Percentiles rank a stretch among this genome's conserved stretches.
Conservation (phyloP, 2,329 filamentous ascomycete genomes). For the Cladorrhinum sp. region DNA sequence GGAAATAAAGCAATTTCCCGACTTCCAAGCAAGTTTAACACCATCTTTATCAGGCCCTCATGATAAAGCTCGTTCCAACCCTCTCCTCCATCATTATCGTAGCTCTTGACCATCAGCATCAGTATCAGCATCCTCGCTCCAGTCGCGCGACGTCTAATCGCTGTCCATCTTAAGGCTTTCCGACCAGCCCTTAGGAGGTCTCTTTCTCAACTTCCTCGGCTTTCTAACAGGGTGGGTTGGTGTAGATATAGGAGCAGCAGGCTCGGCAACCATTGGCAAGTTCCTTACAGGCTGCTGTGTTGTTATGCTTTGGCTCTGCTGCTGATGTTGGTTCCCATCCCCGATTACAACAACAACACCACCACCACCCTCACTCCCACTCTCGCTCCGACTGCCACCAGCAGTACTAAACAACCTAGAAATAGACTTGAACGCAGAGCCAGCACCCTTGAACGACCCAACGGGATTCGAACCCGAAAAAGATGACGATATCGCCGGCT, state of each 20-base stretch:
- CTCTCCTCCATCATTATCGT: neutral
- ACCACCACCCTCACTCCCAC: neutral
- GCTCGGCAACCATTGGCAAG: neutral
- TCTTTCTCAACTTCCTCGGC: constrained; percentile 45
- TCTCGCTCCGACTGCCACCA: neutral
- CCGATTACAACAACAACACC: no score
- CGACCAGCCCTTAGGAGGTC: constrained; percentile 32
- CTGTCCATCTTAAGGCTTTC: constrained; percentile 28
- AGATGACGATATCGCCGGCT: constrained; percentile 6
- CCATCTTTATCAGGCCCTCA: no score
- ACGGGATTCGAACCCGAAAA: neutral
- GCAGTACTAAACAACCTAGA: neutral
- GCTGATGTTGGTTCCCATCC: neutral
- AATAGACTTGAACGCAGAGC: neutral
- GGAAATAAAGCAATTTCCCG: no score
- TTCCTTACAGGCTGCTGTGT: neutral
- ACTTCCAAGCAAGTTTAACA: neutral
- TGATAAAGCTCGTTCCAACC: no score
- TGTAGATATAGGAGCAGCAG: neutral
- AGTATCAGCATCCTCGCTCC: neutral
- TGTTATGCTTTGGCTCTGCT: neutral
- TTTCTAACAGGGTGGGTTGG: constrained; percentile 18
- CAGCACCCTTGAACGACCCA: neutral
- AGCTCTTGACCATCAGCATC: neutral
- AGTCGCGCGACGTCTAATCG: constrained; percentile 10